These are phyloP conservation scores for Alloteropsis angusta DNA, from an alignment of 202 grass and related monocot species.

Conservation along the genomic window DNA sequence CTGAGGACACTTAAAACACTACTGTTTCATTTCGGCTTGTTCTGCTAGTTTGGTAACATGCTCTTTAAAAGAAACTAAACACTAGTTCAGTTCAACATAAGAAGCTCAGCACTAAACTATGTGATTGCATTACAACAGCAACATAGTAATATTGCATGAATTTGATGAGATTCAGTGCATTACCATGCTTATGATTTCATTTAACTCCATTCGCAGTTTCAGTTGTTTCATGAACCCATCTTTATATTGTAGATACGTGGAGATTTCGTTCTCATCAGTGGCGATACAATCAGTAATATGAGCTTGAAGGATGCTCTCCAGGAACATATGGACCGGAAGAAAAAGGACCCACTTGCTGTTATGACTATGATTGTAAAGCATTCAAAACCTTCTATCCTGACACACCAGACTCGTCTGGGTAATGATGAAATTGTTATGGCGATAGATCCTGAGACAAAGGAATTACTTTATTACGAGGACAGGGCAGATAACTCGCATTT, in stretches of 20 bases:
- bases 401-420: conserved; percentile 66
- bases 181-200: not conserved
- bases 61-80: not conserved
- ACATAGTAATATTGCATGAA: not conserved
- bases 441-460: conserved; percentile 75
- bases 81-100: not conserved
- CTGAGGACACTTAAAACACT: not conserved
- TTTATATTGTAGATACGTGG: conserved; percentile 75
- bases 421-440: conserved; percentile 82
- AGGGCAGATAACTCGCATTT: conserved; percentile 42
- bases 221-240: conserved; percentile 16
- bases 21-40: not conserved
- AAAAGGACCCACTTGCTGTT: conserved; percentile 78
- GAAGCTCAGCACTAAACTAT: not conserved
- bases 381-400: conserved; percentile 66
- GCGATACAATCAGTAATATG: conserved; percentile 93
- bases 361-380: conserved; percentile 94
- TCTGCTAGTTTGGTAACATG: not conserved
- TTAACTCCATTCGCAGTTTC: not conserved
- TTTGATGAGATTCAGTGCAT: not conserved
- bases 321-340: conserved; percentile 81
- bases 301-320: conserved; percentile 68
- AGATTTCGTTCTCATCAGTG: conserved; percentile 91
- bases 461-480: conserved; percentile 83
- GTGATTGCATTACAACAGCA: not conserved